Evolutionary conservation across 768 basidiomycete species (phyloP).

Genomic region (Cystobasidium onofrii): DNA sequence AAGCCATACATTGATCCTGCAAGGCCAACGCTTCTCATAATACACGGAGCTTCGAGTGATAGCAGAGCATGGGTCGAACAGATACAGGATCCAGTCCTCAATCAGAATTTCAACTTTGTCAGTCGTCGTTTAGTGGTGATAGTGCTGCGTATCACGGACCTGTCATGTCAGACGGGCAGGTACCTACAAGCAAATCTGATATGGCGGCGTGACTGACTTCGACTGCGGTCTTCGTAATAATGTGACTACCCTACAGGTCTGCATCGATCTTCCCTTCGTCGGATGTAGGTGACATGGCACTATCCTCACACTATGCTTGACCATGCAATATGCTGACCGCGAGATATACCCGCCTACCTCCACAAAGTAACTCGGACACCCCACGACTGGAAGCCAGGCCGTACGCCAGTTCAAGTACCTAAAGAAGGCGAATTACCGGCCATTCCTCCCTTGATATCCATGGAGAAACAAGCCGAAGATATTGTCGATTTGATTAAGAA

Average conservation of each 20-base stretch:
- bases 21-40: neutral
- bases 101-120: conserved; percentile 14
- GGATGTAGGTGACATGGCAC: neutral
- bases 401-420: neutral
- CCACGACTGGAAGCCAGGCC: conserved; percentile 9
- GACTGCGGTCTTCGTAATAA: no score
- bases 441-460: neutral
- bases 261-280: neutral
- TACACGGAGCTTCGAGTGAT: neutral
- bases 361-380: neutral
- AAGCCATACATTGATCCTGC: neutral
- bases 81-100: neutral
- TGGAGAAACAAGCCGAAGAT: conserved; percentile 7
- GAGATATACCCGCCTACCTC: neutral
- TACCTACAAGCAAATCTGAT: no score
- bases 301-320: no score
- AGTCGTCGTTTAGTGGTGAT: neutral
- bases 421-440: neutral
- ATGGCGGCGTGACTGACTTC: no score
- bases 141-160: no score
- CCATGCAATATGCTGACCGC: neutral
- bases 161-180: no score
- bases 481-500: neutral
- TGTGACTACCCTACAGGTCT: conserved; percentile 14
- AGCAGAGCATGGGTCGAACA: neutral